These are phyloP conservation scores for Flaveria trinervia DNA, from an alignment of 129 eudicot genomes.

Conservation along the genomic window DNA sequence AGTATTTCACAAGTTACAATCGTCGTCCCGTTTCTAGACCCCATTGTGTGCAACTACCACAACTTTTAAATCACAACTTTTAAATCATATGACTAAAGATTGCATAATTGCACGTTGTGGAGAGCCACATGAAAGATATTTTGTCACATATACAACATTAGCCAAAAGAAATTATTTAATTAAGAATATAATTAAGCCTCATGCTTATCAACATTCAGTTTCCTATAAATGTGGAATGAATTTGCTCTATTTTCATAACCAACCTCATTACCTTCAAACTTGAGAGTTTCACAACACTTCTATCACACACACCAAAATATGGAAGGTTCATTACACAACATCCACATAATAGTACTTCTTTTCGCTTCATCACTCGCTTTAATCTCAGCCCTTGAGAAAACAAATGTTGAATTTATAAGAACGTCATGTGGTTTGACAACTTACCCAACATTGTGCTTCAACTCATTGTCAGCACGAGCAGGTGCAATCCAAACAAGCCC, in stretches of 20 bases:
- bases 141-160: too few species aligned
- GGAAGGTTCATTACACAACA: conserved; percentile 12
- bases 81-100: neutral
- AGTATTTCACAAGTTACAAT: too few species aligned
- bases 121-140: too few species aligned
- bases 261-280: neutral
- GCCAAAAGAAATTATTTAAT: too few species aligned
- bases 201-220: neutral
- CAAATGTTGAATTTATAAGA: conserved; percentile 40
- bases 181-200: neutral
- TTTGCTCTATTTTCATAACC: conserved; percentile 21
- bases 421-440: conserved; percentile 46
- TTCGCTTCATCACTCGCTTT: conserved; percentile 17
- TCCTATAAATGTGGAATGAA: conserved; percentile 28
- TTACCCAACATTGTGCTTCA: conserved; percentile 49
- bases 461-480: conserved; percentile 42
- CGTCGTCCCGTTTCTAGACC: too few species aligned
- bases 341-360: conserved; percentile 11
- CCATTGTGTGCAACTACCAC: too few species aligned
- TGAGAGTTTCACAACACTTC: too few species aligned
- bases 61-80: too few species aligned
- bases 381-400: conserved; percentile 22
- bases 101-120: too few species aligned
- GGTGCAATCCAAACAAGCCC: conserved; percentile 42
- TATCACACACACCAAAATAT: neutral